These are phyloP conservation scores for Eimeria praecox DNA, from an alignment of 169 alveolate genomes.

Conservation along the genomic window DNA sequence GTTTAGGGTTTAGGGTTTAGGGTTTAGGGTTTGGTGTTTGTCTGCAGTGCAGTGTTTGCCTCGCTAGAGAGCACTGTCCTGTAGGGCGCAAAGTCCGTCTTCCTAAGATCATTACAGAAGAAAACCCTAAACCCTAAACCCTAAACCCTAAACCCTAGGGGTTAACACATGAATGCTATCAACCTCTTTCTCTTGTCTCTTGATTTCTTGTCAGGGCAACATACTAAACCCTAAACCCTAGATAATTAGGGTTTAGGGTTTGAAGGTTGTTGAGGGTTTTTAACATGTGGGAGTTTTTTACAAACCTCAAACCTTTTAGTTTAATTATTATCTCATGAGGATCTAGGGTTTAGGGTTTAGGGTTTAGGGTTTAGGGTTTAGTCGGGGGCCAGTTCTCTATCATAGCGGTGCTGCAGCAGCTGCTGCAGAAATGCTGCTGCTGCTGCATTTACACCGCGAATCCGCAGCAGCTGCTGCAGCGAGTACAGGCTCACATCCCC, in stretches of 20 bases:
- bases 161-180: neutral
- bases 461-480: slow-evolving; percentile 38
- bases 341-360: slow-evolving; percentile 36
- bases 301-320: neutral
- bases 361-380: slow-evolving; percentile 44
- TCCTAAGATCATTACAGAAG: neutral
- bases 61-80: slow-evolving; percentile 18
- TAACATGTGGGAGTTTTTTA: neutral
- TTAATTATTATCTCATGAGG: neutral
- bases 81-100: slow-evolving; percentile 4
- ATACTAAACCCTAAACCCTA: slow-evolving; percentile 9
- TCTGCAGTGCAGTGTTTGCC: neutral
- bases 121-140: slow-evolving; percentile 15
- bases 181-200: neutral
- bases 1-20: neutral
- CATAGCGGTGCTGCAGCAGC: slow-evolving; percentile 36
- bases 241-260: neutral
- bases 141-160: slow-evolving; percentile 13
- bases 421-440: slow-evolving; percentile 48
- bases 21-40: slow-evolving; percentile 37
- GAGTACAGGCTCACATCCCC: neutral
- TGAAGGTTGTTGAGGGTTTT: neutral
- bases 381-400: neutral
- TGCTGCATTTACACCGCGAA: neutral
- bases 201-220: neutral